Percentiles rank a stretch among this genome's conserved stretches.
phyloP scores from a whole-genome alignment of 257 asterid genomes.

The Plectranthus barbatus region DNA sequence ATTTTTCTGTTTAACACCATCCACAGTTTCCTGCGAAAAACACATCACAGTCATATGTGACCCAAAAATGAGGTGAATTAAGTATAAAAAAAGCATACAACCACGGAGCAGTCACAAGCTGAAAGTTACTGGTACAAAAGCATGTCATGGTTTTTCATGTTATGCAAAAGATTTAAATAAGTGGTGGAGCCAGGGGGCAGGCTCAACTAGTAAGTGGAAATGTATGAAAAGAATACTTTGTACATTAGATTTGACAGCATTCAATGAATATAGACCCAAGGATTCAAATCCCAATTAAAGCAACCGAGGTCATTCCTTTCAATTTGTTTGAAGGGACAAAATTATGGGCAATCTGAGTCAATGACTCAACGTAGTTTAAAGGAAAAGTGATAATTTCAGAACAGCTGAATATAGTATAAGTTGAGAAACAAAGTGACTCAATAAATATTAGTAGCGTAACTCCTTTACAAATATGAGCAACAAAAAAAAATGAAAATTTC shows the following conservation, averaged over 20 bases:
- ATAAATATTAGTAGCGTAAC: neutral
- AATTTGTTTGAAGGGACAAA: neutral
- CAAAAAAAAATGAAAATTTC: neutral
- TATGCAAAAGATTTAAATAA: neutral
- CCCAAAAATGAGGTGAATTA: slow-evolving; percentile 3
- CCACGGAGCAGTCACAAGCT: neutral
- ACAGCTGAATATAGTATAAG: neutral
- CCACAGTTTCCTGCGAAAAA: slow-evolving; percentile 24
- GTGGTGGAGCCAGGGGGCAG: neutral
- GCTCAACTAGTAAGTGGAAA: neutral
- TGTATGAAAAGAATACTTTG: neutral
- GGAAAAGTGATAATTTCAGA: neutral
- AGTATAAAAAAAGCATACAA: neutral
- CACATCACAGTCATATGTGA: neutral
- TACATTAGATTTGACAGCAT: neutral
- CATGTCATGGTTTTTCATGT: neutral
- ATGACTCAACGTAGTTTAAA: neutral
- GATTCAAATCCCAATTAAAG: neutral
- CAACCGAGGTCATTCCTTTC: neutral
- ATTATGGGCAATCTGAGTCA: neutral
- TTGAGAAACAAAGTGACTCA: neutral
- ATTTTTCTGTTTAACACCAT: slow-evolving; percentile 25
- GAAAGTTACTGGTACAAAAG: too few relatives aligned
- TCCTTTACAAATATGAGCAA: neutral
- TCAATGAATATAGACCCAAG: neutral